Percentiles rank a stretch among this genome's conserved stretches.
These are phyloP conservation scores for Dalbergia cochinchinensis DNA, from an alignment of 306 rosid genomes.

Conservation along the genomic window DNA sequence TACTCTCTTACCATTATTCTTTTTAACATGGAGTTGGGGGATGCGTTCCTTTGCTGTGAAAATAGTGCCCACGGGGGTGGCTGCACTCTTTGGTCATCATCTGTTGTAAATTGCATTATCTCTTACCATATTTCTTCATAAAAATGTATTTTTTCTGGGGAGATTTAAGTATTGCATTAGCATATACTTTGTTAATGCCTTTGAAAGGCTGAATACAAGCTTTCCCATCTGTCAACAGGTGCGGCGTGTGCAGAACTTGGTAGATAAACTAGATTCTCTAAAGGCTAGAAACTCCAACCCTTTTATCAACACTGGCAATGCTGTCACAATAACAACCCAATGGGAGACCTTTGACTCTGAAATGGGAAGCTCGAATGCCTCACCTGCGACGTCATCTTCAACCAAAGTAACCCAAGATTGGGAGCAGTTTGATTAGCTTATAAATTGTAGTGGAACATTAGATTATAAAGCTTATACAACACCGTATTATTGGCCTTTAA, in stretches of 20 bases:
- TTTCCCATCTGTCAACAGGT: constrained; percentile 57
- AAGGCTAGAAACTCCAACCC: constrained; percentile 62
- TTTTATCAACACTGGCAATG: constrained; percentile 41
- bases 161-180: neutral
- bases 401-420: constrained; percentile 64
- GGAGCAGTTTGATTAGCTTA: constrained; percentile 68
- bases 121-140: neutral
- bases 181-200: neutral
- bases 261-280: constrained; percentile 55
- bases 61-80: neutral
- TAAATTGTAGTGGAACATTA: constrained; percentile 6
- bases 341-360: constrained; percentile 82
- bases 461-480: constrained; percentile 35
- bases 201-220: constrained; percentile 25
- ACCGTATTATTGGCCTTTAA: constrained; percentile 22
- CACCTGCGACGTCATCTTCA: constrained; percentile 61
- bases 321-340: constrained; percentile 63
- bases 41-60: neutral
- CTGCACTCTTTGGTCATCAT: neutral
- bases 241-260: constrained; percentile 52
- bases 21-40: constrained; percentile 2
- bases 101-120: neutral
- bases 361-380: constrained; percentile 57
- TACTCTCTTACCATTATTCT: too few species aligned
- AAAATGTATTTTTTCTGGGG: neutral